phyloP scores from a whole-genome alignment of 1,139 yeast species.

The Saccharomyces hybrid region DNA sequence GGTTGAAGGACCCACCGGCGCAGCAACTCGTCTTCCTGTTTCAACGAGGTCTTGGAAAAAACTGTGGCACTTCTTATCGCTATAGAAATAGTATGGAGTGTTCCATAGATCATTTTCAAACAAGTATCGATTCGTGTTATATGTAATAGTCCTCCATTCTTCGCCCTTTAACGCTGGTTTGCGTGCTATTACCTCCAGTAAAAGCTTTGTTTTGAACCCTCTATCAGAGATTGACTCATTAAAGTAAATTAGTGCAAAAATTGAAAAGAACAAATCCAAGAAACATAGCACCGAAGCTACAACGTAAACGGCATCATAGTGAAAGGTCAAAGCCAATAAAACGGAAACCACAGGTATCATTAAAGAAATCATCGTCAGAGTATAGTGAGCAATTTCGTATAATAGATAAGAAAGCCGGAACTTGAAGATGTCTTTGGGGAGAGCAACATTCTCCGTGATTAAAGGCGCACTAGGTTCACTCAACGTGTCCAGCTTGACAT shows the following conservation, averaged over 20 bases:
- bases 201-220: too few species aligned
- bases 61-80: not conserved
- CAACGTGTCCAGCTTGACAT: not conserved
- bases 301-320: too few species aligned
- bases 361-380: fast-evolving
- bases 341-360: not conserved
- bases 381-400: too few species aligned
- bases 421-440: not conserved
- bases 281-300: too few species aligned
- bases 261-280: too few species aligned
- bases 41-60: not conserved
- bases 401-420: not conserved
- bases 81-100: not conserved
- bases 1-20: too few species aligned
- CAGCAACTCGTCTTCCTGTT: not conserved
- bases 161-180: not conserved
- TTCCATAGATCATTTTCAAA: not conserved
- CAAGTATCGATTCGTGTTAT: not conserved
- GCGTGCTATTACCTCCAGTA: not conserved
- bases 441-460: not conserved
- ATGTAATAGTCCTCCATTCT: not conserved
- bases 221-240: too few species aligned
- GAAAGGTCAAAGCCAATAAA: not conserved
- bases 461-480: not conserved
- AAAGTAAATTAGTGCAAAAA: too few species aligned